Percentiles rank a stretch among this genome's conserved stretches.
Conservation (phyloP, 768 basidiomycete genomes). For the Auriculariales sp. region DNA sequence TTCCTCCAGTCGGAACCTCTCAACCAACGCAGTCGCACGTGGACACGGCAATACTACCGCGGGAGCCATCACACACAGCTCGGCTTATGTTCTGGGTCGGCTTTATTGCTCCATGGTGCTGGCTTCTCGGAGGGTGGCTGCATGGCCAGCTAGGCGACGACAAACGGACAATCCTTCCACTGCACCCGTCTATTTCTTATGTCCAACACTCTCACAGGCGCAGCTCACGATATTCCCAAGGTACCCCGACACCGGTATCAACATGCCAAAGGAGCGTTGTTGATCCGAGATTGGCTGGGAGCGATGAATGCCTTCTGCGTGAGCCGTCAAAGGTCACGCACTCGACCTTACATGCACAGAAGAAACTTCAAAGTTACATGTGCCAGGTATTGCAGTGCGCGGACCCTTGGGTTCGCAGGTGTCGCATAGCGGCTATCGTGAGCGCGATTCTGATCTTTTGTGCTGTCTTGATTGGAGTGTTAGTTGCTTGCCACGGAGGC, state of each 20-base stretch:
- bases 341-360: too few species aligned
- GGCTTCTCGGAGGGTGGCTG: slow-evolving; percentile 69
- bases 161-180: too few species aligned
- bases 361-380: too few species aligned
- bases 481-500: slow-evolving; percentile 25
- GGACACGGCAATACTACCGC: not conserved
- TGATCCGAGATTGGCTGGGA: too few species aligned
- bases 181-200: too few species aligned
- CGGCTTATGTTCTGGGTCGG: slow-evolving; percentile 51
- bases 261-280: too few species aligned
- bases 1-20: not conserved
- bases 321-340: too few species aligned
- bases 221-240: too few species aligned
- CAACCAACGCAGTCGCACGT: not conserved
- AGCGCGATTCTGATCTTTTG: slow-evolving; percentile 33
- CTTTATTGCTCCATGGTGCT: slow-evolving; percentile 57
- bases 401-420: slow-evolving; percentile 13
- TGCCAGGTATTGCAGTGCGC: too few species aligned
- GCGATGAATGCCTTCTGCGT: too few species aligned
- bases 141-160: slow-evolving; percentile 34
- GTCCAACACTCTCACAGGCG: too few species aligned
- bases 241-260: too few species aligned
- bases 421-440: slow-evolving; percentile 44
- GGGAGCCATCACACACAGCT: not conserved
- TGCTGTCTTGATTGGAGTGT: slow-evolving; percentile 37